phyloP scores from a whole-genome alignment of 345 rosid species.

The Erucastrum elatum region DNA sequence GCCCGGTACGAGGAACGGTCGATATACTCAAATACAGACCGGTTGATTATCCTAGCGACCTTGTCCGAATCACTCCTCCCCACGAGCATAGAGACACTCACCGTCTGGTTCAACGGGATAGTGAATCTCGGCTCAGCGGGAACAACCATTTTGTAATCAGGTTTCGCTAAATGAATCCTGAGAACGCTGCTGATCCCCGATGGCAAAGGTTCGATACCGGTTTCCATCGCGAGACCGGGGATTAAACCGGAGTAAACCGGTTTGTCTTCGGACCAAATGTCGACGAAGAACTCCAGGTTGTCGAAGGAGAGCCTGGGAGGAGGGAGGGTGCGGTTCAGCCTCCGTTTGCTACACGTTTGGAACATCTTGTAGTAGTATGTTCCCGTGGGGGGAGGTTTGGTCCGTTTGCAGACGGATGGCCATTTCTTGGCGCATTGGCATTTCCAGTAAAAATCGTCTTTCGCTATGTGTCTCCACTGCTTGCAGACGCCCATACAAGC shows the following conservation, averaged over 20 bases:
- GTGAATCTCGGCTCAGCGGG: constrained; percentile 73
- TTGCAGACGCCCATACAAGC: constrained; percentile 77
- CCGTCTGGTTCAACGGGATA: constrained; percentile 53
- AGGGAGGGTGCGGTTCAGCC: constrained; percentile 46
- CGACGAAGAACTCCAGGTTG: constrained; percentile 74
- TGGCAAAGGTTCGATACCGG: constrained; percentile 58
- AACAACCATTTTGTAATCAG: constrained; percentile 74
- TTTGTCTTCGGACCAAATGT: constrained; percentile 78
- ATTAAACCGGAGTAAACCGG: constrained; percentile 76
- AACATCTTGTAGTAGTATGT: constrained; percentile 77
- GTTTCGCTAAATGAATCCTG: constrained; percentile 47
- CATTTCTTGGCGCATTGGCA: constrained; percentile 78
- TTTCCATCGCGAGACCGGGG: constrained; percentile 57
- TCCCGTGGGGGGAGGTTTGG: constrained; percentile 51
- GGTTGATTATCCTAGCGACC: constrained; percentile 70
- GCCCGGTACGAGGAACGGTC: constrained; percentile 69
- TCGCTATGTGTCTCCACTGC: constrained; percentile 77
- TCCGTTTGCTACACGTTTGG: constrained; percentile 61
- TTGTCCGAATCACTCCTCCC: constrained; percentile 66
- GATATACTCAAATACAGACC: constrained; percentile 67
- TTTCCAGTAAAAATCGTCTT: constrained; percentile 95
- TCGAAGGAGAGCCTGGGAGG: constrained; percentile 84
- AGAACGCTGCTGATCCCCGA: constrained; percentile 51
- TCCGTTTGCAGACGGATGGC: constrained; percentile 87
- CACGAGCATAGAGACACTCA: constrained; percentile 73